Base-by-base conservation (phyloP, 768 basidiomycete species). In the Suillus placidus region DNA sequence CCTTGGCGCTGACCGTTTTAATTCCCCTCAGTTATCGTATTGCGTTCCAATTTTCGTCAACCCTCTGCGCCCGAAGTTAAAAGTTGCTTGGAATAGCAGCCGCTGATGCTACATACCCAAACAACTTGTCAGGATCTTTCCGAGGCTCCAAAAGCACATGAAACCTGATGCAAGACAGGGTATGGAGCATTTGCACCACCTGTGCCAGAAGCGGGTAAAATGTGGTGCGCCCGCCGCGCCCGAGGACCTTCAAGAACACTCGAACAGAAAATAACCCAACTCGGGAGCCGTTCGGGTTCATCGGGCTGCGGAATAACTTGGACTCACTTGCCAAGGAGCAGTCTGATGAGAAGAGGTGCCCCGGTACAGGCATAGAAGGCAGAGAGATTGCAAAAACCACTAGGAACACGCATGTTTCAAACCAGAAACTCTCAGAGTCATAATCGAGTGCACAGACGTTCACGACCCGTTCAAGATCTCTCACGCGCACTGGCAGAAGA, bases 101-200 rank as follows among this genome's bases (percentile, higher is more conserved):
- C 20, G 18, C 9, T 32, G 16, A 52, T 14, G 51, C 16, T 18
- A 18, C 51, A 52, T 5, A 52, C 7, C 51, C 4, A 32, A 32
- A 54, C 18, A 32, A 32, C 54, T 6, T 55, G 54, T 18, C 54
- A 55, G 54, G 54, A 55, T n/a, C 32, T 55, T 35, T 55, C 54
- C 54, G 54, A 35, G 32, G 35, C 20, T 35, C 6, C 12, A 12
- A 7, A 20, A 55, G 32, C 52, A 20, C 18, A 10, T 20, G 52
- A 20, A 34, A 12, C 10, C 54, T 6, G 20, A 20, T 32, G 8
- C 18, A 32, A 51, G 13, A 51, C 26, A 52, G 3, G 13, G 16
- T 52, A 14, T 18, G 10, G 32, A n/a, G 54, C 32, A 13, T 51
- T 20, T 55, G 10, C 10, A 55, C 54, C 32, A 55, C 35, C 20